Evolutionary conservation across 345 rosid species (phyloP), one percentile per base, ranked within the genome.

Genomic region (Clausena lansium): DNA sequence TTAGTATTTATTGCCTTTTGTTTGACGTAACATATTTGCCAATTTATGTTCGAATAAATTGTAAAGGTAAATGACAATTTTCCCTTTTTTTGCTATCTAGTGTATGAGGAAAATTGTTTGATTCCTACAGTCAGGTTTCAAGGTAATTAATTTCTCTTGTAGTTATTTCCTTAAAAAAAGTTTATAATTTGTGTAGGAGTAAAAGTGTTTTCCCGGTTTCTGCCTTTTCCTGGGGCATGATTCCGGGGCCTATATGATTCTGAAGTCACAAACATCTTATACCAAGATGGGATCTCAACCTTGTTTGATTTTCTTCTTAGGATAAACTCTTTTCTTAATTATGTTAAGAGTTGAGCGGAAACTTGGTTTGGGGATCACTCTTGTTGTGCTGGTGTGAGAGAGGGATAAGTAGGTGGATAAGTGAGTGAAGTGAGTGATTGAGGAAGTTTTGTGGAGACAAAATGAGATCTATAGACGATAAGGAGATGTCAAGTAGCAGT

Each of bases 391-490:
- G 14, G 73, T 80, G 60, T 50, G 77, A 71, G 77, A 30, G 78
- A 52, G 41, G 35, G 66, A 28, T 30, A 63, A 73, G 69, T 73
- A 73, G 66, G 73, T 39, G 78, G 71, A 75, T 17, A 71, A 68
- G 58, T 13, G 32, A n/a, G 32, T 30, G 32, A 30, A 30, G 32
- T 30, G 58, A 59, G 67, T 8, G 73, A 72, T 58, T 60, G 61
- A 33, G 27, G 33, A 25, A 76, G 32, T 36, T 81, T 71, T 70
- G 71, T 75, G 58, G 68, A 64, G 82, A 47, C 74, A 88, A 68
- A 74, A 92, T 91, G 97, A 92, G 93, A 86, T 91, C 97, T 81
- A 62, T 87, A 14, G 93, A 91, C 81, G 92, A 88, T 67, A 89
- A 91, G 81, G 98, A 87, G 89, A 87, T 86, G 55, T 78, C 85